phyloP scores from a whole-genome alignment of 257 asterid species.

The Penstemon newberryi region DNA sequence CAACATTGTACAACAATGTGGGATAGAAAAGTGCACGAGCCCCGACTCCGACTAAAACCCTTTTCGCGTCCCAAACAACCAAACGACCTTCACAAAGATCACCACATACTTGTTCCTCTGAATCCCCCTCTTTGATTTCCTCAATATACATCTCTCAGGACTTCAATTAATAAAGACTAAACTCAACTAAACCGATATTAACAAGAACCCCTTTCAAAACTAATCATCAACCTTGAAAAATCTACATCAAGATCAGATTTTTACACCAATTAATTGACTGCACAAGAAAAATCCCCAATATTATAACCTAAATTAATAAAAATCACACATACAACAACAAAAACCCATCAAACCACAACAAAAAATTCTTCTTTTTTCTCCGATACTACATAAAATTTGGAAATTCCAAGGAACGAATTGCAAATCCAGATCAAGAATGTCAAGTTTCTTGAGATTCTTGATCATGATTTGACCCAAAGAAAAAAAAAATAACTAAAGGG shows the following conservation, averaged over 20 bases:
- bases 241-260: constrained; percentile 22
- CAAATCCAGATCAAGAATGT: constrained; percentile 36
- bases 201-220: too few relatives aligned
- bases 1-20: constrained; percentile 83
- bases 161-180: constrained; percentile 6
- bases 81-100: constrained; percentile 40
- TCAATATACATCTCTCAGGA: constrained; percentile 62
- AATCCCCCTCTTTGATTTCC: constrained; percentile 64
- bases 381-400: constrained; percentile 26
- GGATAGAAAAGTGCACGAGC: constrained; percentile 97
- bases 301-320: constrained; percentile 27
- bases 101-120: constrained; percentile 41
- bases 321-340: constrained; percentile 13
- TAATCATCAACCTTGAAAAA: not conserved
- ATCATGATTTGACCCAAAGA: constrained; percentile 29
- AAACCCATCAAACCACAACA: constrained; percentile 17
- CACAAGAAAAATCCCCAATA: constrained; percentile 21
- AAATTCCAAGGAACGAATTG: constrained; percentile 31
- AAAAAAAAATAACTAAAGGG: too few relatives aligned
- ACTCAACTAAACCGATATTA: too few relatives aligned
- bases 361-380: not conserved
- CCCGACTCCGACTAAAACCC: constrained; percentile 87
- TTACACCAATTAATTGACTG: not conserved
- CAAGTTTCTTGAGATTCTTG: constrained; percentile 20
- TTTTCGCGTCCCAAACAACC: constrained; percentile 61